A percentile compares a stretch with the other conserved stretches of the same genome.
These are phyloP conservation scores for Claviceps citrina DNA, from an alignment of 2,329 filamentous ascomycete species.

Conservation along the genomic window DNA sequence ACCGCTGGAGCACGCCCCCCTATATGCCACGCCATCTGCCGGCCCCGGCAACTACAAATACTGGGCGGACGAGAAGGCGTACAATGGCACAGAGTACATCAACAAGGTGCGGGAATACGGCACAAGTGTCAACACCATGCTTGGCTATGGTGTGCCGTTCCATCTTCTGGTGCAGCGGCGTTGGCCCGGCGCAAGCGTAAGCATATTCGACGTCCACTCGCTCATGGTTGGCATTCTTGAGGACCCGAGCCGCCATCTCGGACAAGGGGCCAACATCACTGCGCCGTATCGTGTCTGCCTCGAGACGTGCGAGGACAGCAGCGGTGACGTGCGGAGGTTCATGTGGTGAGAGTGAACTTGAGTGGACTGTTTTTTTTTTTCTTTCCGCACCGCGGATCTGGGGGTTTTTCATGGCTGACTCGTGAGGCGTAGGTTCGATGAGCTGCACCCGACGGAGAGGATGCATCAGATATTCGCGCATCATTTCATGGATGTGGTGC, in stretches of 20 bases:
- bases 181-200: conserved; percentile 45
- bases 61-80: conserved; percentile 29
- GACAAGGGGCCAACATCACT: conserved; percentile 46
- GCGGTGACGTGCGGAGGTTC: too few species aligned
- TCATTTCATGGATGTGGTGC: conserved; percentile 26
- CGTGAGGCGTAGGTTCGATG: conserved; percentile 47
- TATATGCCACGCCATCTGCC: conserved; percentile 33
- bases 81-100: conserved; percentile 32
- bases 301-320: too few species aligned
- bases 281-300: conserved; percentile 37
- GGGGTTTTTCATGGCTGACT: too few species aligned
- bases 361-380: too few species aligned
- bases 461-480: conserved; percentile 29
- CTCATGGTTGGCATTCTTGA: conserved; percentile 50
- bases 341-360: too few species aligned
- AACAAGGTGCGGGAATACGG: conserved; percentile 32
- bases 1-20: conserved; percentile 50
- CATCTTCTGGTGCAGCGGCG: conserved; percentile 27
- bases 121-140: conserved; percentile 32
- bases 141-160: conserved; percentile 34
- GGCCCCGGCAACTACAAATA: conserved; percentile 17
- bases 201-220: conserved; percentile 51
- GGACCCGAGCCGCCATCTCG: conserved; percentile 44
- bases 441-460: conserved; percentile 55
- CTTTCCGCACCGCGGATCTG: too few species aligned